Conservation (phyloP, 345 rosid species). For the Camelina laxa region DNA sequence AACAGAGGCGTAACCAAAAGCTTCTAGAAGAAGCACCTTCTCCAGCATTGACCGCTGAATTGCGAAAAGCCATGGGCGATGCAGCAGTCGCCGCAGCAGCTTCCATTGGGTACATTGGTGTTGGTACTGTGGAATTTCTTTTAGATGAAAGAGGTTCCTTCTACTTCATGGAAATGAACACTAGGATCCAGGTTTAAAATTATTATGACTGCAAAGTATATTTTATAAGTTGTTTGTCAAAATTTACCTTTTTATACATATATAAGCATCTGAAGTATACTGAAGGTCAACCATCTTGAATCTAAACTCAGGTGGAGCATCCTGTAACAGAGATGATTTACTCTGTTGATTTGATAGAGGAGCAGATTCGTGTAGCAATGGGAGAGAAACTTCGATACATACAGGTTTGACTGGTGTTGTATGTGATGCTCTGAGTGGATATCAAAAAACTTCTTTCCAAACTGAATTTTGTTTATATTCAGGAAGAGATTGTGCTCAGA, state of each 20-base stretch:
- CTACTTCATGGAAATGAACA: slow-evolving; percentile 99
- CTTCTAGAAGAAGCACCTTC: slow-evolving; percentile 98
- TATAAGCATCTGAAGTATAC: slow-evolving; percentile 11
- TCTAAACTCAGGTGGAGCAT: slow-evolving; percentile 82
- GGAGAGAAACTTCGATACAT: slow-evolving; percentile 87
- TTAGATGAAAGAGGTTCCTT: slow-evolving; percentile 97
- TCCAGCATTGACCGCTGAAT: slow-evolving; percentile 92
- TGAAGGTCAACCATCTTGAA: slow-evolving; percentile 6
- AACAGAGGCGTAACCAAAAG: slow-evolving; percentile 95
- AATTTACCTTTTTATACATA: neutral
- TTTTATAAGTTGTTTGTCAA: neutral
- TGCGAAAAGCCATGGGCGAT: slow-evolving; percentile 99
- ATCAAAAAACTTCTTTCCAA: neutral
- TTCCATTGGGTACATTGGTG: slow-evolving; percentile 96
- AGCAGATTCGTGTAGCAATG: slow-evolving; percentile 97
- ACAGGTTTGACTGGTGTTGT: slow-evolving; percentile 59
- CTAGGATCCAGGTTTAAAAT: slow-evolving; percentile 85
- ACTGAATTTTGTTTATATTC: slow-evolving; percentile 15
- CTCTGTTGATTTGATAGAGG: slow-evolving; percentile 95
- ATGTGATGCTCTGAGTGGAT: neutral
- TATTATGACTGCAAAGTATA: slow-evolving; percentile 6
- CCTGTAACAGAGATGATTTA: slow-evolving; percentile 99
- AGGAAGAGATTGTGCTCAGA: slow-evolving; percentile 95
- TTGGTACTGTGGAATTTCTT: slow-evolving; percentile 96
- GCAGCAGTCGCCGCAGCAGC: slow-evolving; percentile 99